phyloP scores from a whole-genome alignment of 257 asterid genomes.

The Echium plantagineum region DNA sequence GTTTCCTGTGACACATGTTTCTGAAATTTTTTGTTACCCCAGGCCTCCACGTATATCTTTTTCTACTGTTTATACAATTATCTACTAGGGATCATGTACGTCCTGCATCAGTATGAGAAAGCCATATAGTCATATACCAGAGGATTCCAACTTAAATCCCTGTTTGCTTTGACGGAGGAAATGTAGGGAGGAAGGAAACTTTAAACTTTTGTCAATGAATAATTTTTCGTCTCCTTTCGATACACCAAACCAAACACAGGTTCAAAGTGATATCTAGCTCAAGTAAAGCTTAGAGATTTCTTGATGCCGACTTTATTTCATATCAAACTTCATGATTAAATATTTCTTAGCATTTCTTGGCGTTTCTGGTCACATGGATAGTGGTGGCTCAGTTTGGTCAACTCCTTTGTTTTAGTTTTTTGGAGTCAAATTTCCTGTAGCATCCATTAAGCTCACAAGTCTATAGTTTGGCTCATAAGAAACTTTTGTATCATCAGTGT shows the following conservation, averaged over 20 bases:
- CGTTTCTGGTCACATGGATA: too few relatives aligned
- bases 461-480: too few relatives aligned
- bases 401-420: too few relatives aligned
- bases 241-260: not conserved
- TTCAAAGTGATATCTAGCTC: not conserved
- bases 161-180: not conserved
- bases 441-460: too few relatives aligned
- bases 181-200: not conserved
- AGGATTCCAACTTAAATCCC: not conserved
- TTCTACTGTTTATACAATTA: not conserved
- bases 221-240: too few relatives aligned
- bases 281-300: not conserved
- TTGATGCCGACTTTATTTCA: not conserved
- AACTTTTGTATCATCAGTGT: too few relatives aligned
- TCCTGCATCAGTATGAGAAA: not conserved
- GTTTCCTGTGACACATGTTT: not conserved
- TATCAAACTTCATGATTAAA: too few relatives aligned
- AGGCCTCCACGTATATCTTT: too few relatives aligned
- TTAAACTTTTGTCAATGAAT: not conserved
- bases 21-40: not conserved
- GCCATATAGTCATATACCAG: not conserved
- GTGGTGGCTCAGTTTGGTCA: too few relatives aligned
- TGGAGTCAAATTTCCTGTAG: too few relatives aligned
- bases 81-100: not conserved
- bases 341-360: too few relatives aligned